Conservation (phyloP, 2,329 filamentous ascomycete genomes). For the Fusarium sp. region DNA sequence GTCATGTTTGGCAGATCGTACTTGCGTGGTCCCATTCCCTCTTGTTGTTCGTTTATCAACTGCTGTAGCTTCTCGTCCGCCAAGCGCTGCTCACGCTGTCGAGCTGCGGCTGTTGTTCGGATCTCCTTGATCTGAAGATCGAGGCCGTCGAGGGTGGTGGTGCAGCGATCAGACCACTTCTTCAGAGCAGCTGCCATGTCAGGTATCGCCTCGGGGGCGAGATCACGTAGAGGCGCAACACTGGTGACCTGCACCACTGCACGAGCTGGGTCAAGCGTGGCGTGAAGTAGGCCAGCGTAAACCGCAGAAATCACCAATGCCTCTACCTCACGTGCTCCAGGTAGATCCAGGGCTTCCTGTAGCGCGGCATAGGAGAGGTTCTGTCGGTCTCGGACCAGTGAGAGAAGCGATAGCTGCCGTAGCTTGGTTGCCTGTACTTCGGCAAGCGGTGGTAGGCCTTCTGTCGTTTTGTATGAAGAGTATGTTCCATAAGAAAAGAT, state of each 20-base stretch:
- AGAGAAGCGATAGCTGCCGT: conserved; percentile 87
- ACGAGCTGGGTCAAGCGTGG: conserved; percentile 82
- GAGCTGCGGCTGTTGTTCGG: conserved; percentile 63
- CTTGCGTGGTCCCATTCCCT: conserved; percentile 48
- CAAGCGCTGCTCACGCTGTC: conserved; percentile 59
- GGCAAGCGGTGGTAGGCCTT: conserved; percentile 74
- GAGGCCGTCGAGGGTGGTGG: conserved; percentile 75
- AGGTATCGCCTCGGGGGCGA: conserved; percentile 76
- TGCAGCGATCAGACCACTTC: conserved; percentile 83
- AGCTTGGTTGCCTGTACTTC: conserved; percentile 83
- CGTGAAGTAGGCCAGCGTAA: conserved; percentile 83
- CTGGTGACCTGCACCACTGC: conserved; percentile 80
- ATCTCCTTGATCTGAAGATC: conserved; percentile 78
- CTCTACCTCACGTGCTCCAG: conserved; percentile 77
- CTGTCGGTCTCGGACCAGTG: conserved; percentile 73
- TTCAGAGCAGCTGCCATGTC: conserved; percentile 73
- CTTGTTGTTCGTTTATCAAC: conserved; percentile 58
- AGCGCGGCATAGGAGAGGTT: conserved; percentile 80
- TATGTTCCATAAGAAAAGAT: conserved; percentile 96
- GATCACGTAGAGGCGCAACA: conserved; percentile 86
- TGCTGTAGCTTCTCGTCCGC: conserved; percentile 59
- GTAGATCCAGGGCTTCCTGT: conserved; percentile 71
- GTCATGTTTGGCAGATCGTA: conserved; percentile 31
- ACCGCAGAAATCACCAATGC: conserved; percentile 86
- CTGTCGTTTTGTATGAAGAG: conserved; percentile 68